phyloP scores from a whole-genome alignment of 2,329 filamentous ascomycete species.

The Cordyceps militaris region DNA sequence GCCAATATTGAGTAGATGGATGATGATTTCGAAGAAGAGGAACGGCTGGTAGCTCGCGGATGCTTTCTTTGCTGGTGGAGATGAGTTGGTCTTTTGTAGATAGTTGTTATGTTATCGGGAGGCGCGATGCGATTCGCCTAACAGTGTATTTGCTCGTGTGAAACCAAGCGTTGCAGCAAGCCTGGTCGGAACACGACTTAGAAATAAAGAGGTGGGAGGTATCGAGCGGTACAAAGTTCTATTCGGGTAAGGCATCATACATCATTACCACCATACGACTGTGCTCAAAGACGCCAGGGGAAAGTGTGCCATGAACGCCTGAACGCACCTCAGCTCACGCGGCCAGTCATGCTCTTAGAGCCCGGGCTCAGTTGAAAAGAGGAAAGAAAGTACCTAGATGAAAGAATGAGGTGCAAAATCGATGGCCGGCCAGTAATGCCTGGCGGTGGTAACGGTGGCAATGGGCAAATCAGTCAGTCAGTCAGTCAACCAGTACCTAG shows the following conservation, averaged over 20 bases:
- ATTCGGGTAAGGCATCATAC: neutral
- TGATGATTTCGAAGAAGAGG: neutral
- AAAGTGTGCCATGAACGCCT: no score
- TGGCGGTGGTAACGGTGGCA: neutral
- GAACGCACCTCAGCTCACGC: no score
- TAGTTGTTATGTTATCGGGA: neutral
- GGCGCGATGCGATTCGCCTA: neutral
- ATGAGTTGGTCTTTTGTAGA: neutral
- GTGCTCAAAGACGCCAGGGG: no score
- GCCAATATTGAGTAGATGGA: neutral
- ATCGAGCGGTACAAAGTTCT: neutral
- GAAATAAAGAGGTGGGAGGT: neutral
- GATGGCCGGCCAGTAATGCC: neutral
- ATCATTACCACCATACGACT: no score
- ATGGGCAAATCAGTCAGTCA: neutral
- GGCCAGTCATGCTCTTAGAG: no score
- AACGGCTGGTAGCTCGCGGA: neutral
- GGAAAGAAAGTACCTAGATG: neutral
- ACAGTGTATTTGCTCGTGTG: neutral
- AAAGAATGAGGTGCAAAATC: neutral
- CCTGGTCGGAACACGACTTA: neutral
- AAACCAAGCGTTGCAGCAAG: neutral
- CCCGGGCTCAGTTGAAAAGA: neutral
- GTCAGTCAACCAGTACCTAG: neutral
- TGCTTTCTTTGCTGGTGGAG: constrained; percentile 1